Base-by-base conservation (phyloP, 2,329 filamentous ascomycete species). In the Xylariaceae sp. region DNA sequence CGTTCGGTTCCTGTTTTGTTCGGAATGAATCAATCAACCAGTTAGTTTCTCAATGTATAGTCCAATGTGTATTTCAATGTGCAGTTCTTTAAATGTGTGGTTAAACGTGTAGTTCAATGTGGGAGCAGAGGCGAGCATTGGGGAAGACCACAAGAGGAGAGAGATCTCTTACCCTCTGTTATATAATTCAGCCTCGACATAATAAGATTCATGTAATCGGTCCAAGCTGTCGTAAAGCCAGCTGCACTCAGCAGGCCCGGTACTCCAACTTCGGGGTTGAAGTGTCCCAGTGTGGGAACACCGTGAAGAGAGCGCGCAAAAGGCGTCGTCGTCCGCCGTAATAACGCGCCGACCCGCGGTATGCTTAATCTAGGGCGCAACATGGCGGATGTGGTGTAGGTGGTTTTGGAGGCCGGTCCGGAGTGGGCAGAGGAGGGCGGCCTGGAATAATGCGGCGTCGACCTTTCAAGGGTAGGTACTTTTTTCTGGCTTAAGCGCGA, bases 181-280 rank as follows among this genome's bases (percentile, higher is more conserved):
- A 88, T 71, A 55, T 76, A 73, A 72, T 95, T 95, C 69, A 97
- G 80, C 72, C 87, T 88, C 60, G 89, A 77, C 50, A 91, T 71
- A 66, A 92, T 78, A 62, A 87, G 73, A 39, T 75, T 69, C 78
- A 95, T 91, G 74, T 96, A 95, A 67, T 91, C 78, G 35, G 80
- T 86, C 85, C 90, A 99, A 48, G 91, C 85, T 52, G 89, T 80
- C 53, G 86, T 74, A 72, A 88, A 95, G 52, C 82, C 88, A 49
- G 80, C 76, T 1, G 78, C 71, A 32, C 85, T 85, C 68, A 96
- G 77, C 57, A 97, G 78, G 11, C 83, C 82, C n/a, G 83, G 80
- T 4, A 96, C 77, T 56, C 78, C 80, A 44, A 77, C 55, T 6
- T 62, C 34, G 27, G 62, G 46, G 29, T 60, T 61, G 49, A 72